Conservation (phyloP, 73 alveolate genomes). For the Paramecium sonneborni region DNA sequence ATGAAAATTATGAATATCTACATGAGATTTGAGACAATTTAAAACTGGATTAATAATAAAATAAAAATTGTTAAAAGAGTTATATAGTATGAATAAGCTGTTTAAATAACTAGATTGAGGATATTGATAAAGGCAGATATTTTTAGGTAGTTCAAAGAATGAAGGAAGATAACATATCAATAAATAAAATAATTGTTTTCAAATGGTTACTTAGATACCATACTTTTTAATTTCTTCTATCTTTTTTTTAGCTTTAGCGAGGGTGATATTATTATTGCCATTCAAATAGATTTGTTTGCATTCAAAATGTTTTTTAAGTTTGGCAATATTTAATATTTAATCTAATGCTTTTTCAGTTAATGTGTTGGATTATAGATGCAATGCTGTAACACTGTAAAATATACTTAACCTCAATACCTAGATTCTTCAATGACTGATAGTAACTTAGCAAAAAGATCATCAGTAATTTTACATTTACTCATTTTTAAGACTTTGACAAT, state of each 20-base stretch:
- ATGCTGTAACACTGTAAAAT: constrained; percentile 13
- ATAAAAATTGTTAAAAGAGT: no score
- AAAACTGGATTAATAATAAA: no score
- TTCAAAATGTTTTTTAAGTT: not conserved
- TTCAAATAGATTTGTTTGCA: not conserved
- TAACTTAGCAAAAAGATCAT: constrained; percentile 18
- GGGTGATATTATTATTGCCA: not conserved
- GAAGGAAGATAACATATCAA: not conserved
- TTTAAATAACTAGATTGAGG: no score
- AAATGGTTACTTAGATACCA: not conserved
- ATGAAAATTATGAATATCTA: no score
- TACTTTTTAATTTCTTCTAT: not conserved
- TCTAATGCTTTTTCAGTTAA: constrained; percentile 34
- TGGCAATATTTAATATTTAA: not conserved
- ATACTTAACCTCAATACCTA: not conserved
- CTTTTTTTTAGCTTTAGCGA: not conserved
- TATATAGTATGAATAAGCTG: no score
- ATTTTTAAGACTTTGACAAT: constrained; percentile 19
- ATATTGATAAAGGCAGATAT: no score
- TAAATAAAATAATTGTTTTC: not conserved
- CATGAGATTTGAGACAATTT: no score
- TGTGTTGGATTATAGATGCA: constrained; percentile 36
- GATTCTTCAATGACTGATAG: not conserved
- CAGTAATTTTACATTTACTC: constrained; percentile 33
- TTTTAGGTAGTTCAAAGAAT: no score